Percentiles rank a stretch among this genome's conserved stretches.
These are phyloP conservation scores for Chlamydomonas asymmetrica DNA, from an alignment of 139 green algal species.

Conservation along the genomic window DNA sequence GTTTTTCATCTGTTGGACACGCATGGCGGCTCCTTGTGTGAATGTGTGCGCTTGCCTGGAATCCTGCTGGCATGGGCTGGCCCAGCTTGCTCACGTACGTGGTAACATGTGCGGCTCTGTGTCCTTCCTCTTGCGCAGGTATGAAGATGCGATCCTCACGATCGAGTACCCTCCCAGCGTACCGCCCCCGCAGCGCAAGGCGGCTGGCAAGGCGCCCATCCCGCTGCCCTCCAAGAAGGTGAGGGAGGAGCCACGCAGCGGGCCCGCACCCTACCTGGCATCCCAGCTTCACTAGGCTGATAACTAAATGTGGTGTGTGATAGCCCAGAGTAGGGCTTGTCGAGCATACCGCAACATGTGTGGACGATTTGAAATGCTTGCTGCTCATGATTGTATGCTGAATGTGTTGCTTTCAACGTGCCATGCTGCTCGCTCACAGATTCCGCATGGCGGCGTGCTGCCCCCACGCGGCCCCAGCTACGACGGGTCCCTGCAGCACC, in stretches of 20 bases:
- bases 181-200: background rate
- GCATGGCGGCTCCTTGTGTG: background rate
- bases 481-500: too few species aligned
- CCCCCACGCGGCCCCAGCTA: too few species aligned
- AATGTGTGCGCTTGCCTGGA: background rate
- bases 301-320: background rate
- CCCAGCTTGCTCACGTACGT: background rate
- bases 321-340: background rate
- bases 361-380: too few species aligned
- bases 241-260: too few species aligned
- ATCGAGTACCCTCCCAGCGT: conserved; percentile 10
- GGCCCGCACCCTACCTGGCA: too few species aligned
- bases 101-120: too few species aligned
- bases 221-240: too few species aligned
- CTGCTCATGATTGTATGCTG: too few species aligned
- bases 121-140: background rate
- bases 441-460: too few species aligned
- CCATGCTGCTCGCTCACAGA: too few species aligned
- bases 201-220: background rate
- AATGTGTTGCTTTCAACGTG: too few species aligned
- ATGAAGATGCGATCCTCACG: conserved; percentile 16
- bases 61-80: too few species aligned
- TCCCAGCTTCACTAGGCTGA: background rate
- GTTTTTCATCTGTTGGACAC: background rate
- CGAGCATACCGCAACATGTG: background rate